Base-by-base conservation (phyloP, 2,329 filamentous ascomycete genomes). In the Neopestalotiopsis clavispora region DNA sequence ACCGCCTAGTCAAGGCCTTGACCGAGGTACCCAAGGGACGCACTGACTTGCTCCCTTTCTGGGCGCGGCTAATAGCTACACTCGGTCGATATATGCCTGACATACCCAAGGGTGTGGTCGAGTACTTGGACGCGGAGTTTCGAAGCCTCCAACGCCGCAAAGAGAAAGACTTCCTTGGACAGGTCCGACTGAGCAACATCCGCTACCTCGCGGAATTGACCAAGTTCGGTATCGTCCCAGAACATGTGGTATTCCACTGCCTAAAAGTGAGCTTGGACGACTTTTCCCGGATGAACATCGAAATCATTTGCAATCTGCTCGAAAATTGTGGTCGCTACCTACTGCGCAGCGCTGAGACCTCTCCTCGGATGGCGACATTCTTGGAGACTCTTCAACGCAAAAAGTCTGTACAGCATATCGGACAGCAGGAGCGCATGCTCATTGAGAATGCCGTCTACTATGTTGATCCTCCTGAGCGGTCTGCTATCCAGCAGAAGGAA, bases 401-500 rank as follows among this genome's bases (percentile, higher is more conserved):
- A 84, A 99, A 99, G 82, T 90, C 93, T 7, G 95, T 96, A 7
- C 94, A 98, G 78, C 95, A 98, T 77, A 91, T 99, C 69, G 95
- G 95, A 14, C 94, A 97, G 75, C 94, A 97, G 74, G 96, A 99
- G 81, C 92, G 95, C 52, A 98, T 99, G 95, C 89, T 98, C 38
- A 96, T 99, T 69, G 96, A 99, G 79, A 99, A 99, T 78, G 96
- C 96, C 3, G 90, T 98, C 69, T 99, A 99, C 81, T 98, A 98
- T 74, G 96, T 99, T 68, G 96, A 98, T 75, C 96, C 96, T 14
- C 97, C 96, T 0, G 92, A 97, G 78, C 90, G 96, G 70, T 93
- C 95, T 40, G 95, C 96, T 0, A 98, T 99, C 67, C 92, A 97
- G 80, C 95, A 98, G 78, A 99, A 98, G 80, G 96, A 99, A 80